These are phyloP conservation scores for Taiozyma onychis DNA, from an alignment of 1,139 yeast species.

Conservation along the genomic window DNA sequence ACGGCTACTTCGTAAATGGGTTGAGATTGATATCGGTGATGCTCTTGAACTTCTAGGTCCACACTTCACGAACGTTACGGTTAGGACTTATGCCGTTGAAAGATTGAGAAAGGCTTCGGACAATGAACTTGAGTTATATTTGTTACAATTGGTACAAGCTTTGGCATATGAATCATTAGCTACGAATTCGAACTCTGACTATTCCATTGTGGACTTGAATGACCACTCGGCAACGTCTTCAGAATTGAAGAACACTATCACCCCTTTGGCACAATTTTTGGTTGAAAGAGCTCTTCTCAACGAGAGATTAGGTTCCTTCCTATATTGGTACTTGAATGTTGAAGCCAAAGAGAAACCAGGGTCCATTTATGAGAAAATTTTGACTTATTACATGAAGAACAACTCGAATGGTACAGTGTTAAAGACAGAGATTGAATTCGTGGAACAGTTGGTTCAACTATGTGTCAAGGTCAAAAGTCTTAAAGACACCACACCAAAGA, in stretches of 20 bases:
- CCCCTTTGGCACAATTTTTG: conserved; percentile 75
- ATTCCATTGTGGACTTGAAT: conserved; percentile 33
- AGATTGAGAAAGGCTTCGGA: conserved; percentile 74
- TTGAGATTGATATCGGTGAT: conserved; percentile 85
- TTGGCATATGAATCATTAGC: conserved; percentile 62
- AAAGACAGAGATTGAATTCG: conserved; percentile 39
- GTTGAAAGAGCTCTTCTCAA: conserved; percentile 68
- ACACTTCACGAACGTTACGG: conserved; percentile 49
- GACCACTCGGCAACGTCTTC: conserved; percentile 21
- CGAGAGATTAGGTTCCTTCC: conserved; percentile 67
- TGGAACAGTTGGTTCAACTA: conserved; percentile 35
- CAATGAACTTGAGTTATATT: conserved; percentile 71
- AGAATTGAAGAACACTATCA: conserved; percentile 20
- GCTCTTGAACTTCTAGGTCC: conserved; percentile 86
- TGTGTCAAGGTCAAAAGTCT: conserved; percentile 39
- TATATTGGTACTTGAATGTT: conserved; percentile 90
- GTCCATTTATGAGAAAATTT: conserved; percentile 28
- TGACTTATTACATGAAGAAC: conserved; percentile 30
- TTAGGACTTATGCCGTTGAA: conserved; percentile 83
- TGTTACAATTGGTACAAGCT: conserved; percentile 90
- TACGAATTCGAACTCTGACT: conserved; percentile 29
- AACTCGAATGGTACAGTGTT: conserved; percentile 24
- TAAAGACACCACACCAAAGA: conserved; percentile 53
- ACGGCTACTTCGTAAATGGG: conserved; percentile 52
- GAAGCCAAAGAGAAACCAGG: conserved; percentile 68